phyloP scores from a whole-genome alignment of 164 flowering plant genomes.

The Sedum album region DNA sequence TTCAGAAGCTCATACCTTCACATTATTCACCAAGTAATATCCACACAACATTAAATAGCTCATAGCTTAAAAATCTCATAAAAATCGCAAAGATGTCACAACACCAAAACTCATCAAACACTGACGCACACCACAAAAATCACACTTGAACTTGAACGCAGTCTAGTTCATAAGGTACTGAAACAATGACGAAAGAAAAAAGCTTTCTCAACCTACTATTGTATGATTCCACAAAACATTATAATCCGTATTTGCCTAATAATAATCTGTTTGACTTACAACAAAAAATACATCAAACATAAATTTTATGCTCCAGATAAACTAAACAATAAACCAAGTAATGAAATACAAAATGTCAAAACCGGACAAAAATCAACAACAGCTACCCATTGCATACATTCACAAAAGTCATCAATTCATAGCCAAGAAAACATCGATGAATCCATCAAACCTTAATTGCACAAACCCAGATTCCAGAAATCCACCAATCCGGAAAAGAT shows the following conservation, averaged over 20 bases:
- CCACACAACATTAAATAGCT: neutral
- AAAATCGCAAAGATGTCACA: neutral
- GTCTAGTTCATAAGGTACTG: no score
- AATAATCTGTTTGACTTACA: no score
- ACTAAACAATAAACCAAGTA: neutral
- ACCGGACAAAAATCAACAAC: no score
- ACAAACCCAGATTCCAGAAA: neutral
- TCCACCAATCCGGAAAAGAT: neutral
- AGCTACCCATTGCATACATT: neutral
- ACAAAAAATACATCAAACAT: no score
- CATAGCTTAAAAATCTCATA: neutral
- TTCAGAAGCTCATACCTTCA: neutral
- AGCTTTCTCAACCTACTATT: no score
- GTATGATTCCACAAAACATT: no score
- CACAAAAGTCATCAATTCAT: neutral
- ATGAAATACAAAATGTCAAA: no score
- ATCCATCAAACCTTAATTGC: neutral
- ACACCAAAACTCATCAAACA: neutral
- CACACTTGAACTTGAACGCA: no score
- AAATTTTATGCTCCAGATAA: neutral
- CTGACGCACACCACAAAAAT: no score
- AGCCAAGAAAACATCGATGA: neutral
- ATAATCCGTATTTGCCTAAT: no score
- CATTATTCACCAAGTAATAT: neutral
- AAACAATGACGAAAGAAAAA: no score